Conservation (phyloP, 208 protist species). For the Crithidia fasciculata region DNA sequence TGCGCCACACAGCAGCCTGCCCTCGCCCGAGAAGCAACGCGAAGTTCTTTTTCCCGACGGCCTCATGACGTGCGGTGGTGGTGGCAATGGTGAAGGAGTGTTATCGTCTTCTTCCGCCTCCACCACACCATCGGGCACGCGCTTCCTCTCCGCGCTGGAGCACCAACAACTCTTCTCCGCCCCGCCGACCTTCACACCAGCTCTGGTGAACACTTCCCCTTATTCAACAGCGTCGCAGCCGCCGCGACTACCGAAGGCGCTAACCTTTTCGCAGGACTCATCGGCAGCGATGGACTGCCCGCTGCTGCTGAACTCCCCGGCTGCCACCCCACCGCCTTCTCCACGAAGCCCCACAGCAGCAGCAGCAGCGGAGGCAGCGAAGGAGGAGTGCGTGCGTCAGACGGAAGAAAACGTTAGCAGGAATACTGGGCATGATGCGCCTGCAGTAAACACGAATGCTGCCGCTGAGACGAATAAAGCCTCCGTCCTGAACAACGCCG, state of each 20-base stretch:
- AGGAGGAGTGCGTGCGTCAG: background rate
- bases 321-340: slow-evolving; percentile 2
- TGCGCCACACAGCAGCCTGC: too few relatives aligned
- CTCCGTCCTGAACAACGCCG: background rate
- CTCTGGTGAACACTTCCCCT: background rate
- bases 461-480: background rate
- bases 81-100: background rate
- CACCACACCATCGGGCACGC: background rate
- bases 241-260: background rate
- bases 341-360: background rate
- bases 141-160: slow-evolving; percentile 22
- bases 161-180: slow-evolving; percentile 10
- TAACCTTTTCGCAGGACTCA: slow-evolving; percentile 4
- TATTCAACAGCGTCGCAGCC: background rate
- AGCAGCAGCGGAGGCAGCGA: background rate
- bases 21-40: too few relatives aligned
- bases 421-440: too few relatives aligned
- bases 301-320: slow-evolving; percentile 11
- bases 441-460: background rate
- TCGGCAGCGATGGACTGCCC: background rate
- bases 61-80: too few relatives aligned
- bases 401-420: too few relatives aligned
- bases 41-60: too few relatives aligned
- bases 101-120: background rate
- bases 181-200: background rate